Conservation (phyloP, 257 asterid species). For the Rhazya stricta region DNA sequence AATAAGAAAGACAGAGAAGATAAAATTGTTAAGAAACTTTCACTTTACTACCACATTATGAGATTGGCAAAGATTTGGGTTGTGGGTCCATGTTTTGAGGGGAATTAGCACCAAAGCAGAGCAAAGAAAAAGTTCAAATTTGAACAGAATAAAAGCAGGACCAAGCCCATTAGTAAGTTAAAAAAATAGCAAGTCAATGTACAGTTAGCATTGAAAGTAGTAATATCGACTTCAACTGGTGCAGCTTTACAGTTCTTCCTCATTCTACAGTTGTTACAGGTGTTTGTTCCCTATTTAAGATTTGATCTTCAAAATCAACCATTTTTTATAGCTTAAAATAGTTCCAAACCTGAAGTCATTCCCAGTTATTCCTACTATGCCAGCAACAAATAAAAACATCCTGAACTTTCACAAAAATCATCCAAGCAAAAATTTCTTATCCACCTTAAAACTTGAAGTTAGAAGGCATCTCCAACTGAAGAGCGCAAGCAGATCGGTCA, state of each 20-base stretch:
- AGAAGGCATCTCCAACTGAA: neutral
- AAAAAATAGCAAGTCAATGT: neutral
- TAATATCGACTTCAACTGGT: neutral
- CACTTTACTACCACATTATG: neutral
- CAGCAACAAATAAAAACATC: neutral
- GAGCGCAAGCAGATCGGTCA: neutral
- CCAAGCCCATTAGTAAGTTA: neutral
- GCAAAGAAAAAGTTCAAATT: neutral
- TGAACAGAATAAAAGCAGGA: neutral
- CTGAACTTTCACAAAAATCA: neutral
- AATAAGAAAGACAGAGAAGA: neutral
- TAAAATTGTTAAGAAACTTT: neutral
- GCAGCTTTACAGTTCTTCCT: neutral
- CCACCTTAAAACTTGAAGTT: neutral
- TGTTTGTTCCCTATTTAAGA: neutral
- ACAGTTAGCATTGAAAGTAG: neutral
- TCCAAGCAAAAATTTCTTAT: neutral
- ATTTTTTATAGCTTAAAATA: neutral
- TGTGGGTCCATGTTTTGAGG: neutral
- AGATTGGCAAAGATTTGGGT: neutral
- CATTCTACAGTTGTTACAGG: neutral
- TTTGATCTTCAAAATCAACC: neutral
- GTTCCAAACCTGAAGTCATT: neutral
- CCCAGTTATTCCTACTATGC: neutral
- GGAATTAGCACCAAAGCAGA: neutral